A percentile compares a stretch with the other conserved stretches of the same genome.
These are phyloP conservation scores for Thymus mandschuricus DNA, from an alignment of 257 asterid species.

Conservation along the genomic window DNA sequence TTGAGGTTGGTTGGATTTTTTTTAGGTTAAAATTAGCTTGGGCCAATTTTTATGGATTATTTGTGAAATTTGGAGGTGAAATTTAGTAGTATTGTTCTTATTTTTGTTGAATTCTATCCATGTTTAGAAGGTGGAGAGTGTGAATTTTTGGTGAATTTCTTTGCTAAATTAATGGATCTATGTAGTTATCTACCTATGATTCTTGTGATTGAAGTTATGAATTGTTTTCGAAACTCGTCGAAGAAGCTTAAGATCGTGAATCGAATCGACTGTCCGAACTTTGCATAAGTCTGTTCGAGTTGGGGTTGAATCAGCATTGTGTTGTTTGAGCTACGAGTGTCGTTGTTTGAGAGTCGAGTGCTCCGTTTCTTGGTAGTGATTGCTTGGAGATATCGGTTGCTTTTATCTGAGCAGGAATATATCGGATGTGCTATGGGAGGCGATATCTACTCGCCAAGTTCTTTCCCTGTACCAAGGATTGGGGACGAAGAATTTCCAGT, in stretches of 20 bases:
- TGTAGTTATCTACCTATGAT: neutral
- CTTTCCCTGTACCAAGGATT: conserved; percentile 85
- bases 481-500: conserved; percentile 87
- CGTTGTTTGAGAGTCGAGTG: neutral
- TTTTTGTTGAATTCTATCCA: neutral
- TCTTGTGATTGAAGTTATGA: neutral
- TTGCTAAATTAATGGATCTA: neutral
- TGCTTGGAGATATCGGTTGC: neutral
- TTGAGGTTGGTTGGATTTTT: conserved; percentile 18
- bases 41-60: neutral
- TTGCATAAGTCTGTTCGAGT: neutral
- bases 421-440: conserved; percentile 89
- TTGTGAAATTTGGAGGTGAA: neutral
- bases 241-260: neutral
- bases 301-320: neutral
- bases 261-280: neutral
- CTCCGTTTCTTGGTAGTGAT: neutral
- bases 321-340: neutral
- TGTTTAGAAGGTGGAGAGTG: neutral
- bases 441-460: conserved; percentile 69
- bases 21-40: conserved; percentile 7
- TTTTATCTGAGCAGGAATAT: conserved; percentile 60
- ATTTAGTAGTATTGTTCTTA: neutral
- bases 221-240: neutral
- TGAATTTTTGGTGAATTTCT: neutral